Conservation (phyloP, 1,284 basidiomycete species). For the Ceratobasidium sp. region DNA sequence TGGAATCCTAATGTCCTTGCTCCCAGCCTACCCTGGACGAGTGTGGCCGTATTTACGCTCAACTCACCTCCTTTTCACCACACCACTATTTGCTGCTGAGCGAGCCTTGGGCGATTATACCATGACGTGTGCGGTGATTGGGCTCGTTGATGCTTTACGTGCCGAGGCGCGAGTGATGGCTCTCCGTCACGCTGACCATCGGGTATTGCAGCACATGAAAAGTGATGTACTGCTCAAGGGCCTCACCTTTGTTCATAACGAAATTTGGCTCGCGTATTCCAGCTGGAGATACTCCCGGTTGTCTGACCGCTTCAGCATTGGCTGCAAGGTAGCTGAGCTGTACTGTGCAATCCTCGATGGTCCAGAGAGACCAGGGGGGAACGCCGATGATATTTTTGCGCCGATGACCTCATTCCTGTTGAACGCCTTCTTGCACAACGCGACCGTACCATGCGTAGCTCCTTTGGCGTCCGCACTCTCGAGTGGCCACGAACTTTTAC, state of each 20-base stretch:
- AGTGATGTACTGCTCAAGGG: conserved; percentile 84
- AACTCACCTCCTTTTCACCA: conserved; percentile 73
- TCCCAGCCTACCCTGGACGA: conserved; percentile 77
- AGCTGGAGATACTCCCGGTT: conserved; percentile 84
- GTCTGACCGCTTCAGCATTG: conserved; percentile 84
- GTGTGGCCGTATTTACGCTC: conserved; percentile 89
- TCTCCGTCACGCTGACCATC: conserved; percentile 64
- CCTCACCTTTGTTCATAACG: conserved; percentile 78
- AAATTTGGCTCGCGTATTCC: conserved; percentile 86
- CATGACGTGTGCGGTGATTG: conserved; percentile 80
- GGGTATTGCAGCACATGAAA: conserved; percentile 71
- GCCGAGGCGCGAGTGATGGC: conserved; percentile 68
- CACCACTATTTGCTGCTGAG: conserved; percentile 76
- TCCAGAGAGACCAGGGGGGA: neutral
- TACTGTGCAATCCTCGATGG: conserved; percentile 69
- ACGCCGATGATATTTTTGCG: conserved; percentile 28
- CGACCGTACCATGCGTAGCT: conserved; percentile 77
- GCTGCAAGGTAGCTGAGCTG: conserved; percentile 70
- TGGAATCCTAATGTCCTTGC: conserved; percentile 79
- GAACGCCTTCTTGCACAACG: conserved; percentile 73
- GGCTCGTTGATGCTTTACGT: conserved; percentile 80
- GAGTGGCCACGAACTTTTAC: conserved; percentile 67
- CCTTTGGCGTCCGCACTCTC: conserved; percentile 77
- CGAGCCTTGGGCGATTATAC: conserved; percentile 77
- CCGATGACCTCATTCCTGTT: conserved; percentile 60